Evolutionary conservation across 345 rosid species (phyloP), one percentile per base, ranked within the genome.

Genomic region (Clarkia xantiana): DNA sequence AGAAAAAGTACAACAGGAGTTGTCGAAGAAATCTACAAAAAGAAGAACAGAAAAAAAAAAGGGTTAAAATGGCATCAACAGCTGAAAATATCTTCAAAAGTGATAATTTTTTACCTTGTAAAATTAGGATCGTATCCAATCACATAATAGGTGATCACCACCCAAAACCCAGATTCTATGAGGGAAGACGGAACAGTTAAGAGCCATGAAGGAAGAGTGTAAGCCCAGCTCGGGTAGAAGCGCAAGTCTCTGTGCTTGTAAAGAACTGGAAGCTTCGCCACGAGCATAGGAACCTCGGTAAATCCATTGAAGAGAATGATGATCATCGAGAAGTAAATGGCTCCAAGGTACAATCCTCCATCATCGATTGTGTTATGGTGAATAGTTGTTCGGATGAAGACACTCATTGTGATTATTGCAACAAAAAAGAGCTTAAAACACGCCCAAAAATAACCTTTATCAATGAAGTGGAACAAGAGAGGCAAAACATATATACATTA

Each of bases 201-300:
- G 49, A 73, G 55, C 96, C 96, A 91, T 38, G 96, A 84, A 67
- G 98, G 96, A 60, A 91, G 57, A 14, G 96, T 84, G 55, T 83
- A 91, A 52, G 68, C 94, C 96, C 98, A 91, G 62, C 85, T 78
- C n/a, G 98, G 96, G 45, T 91, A 91, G 70, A 86, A 91, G 62
- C 67, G 86, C 72, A 91, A 67, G 68, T 84, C 94, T 66, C 98
- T 66, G 42, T 91, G 98, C 83, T 86, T 91, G 82, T 91, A 91
- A 39, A 91, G 83, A 14, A 91, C 76, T 0, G 98, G 93, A 63
- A 91, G 96, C 79, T 91, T 91, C 53, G 89, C 83, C 54, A 86
- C 96, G 63, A 91, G 69, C 96, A 91, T 79, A 2, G 98, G 77
- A 58, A 91, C 98, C 72, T 91, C 98, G 3, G 98, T 91, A 52